phyloP scores from a whole-genome alignment of 73 alveolate genomes.

The Paramecium tetraurelia region DNA sequence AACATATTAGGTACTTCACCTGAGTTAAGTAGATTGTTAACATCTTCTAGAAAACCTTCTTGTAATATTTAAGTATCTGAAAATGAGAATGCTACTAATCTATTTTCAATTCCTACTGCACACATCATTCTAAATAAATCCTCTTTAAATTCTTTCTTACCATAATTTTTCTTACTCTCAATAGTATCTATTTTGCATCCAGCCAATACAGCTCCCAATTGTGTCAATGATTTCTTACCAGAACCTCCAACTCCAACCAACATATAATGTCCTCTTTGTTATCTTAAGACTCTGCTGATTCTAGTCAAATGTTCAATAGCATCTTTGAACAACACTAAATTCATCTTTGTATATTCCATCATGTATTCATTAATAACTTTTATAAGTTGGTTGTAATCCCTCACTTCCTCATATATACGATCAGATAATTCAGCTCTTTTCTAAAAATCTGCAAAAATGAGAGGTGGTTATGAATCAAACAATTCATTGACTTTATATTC shows the following conservation, averaged over 20 bases:
- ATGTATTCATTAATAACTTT: slow-evolving; percentile 81
- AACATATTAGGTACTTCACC: slow-evolving; percentile 97
- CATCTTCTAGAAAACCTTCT: slow-evolving; percentile 91
- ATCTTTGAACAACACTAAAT: slow-evolving; percentile 89
- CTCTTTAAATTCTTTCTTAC: slow-evolving; percentile 80
- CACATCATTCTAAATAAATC: slow-evolving; percentile 87
- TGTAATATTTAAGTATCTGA: slow-evolving; percentile 87
- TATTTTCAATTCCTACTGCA: slow-evolving; percentile 87
- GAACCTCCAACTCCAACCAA: slow-evolving; percentile 90
- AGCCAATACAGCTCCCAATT: slow-evolving; percentile 82
- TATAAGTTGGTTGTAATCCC: slow-evolving; percentile 68
- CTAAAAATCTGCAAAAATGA: slow-evolving; percentile 76
- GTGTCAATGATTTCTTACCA: slow-evolving; percentile 86
- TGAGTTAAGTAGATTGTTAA: slow-evolving; percentile 88
- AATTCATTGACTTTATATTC: slow-evolving; percentile 76
- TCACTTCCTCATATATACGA: slow-evolving; percentile 88
- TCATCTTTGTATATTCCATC: slow-evolving; percentile 86
- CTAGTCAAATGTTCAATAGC: slow-evolving; percentile 92
- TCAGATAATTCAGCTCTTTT: slow-evolving; percentile 83
- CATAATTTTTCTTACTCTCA: slow-evolving; percentile 82
- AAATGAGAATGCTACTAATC: slow-evolving; percentile 76
- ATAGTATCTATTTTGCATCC: slow-evolving; percentile 82
- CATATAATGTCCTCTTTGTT: slow-evolving; percentile 92
- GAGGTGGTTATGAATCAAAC: slow-evolving; percentile 69
- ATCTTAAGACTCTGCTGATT: slow-evolving; percentile 86